Conservation (phyloP, 2,329 filamentous ascomycete species). For the Epicoccum nigrum region DNA sequence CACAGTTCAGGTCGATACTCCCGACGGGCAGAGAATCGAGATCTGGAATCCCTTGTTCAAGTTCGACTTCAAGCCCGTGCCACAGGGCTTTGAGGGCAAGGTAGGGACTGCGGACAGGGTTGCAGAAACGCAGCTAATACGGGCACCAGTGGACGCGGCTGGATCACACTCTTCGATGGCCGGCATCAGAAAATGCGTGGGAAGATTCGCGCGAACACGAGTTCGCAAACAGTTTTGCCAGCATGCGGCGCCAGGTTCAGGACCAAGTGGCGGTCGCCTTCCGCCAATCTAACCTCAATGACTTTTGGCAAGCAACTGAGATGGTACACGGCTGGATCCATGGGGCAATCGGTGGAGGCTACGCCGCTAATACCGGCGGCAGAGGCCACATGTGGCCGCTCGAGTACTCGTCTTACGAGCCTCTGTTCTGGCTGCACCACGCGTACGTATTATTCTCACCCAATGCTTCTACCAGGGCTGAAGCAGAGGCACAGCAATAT, state of each 20-base stretch:
- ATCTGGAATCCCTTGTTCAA: conserved; percentile 40
- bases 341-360: conserved; percentile 54
- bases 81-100: conserved; percentile 33
- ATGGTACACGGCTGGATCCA: conserved; percentile 39
- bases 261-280: conserved; percentile 25
- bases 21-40: conserved; percentile 18
- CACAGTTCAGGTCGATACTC: conserved; percentile 22
- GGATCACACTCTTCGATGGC: conserved; percentile 42
- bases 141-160: conserved; percentile 28
- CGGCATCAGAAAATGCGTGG: conserved; percentile 23
- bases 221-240: conserved; percentile 18
- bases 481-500: conserved; percentile 31
- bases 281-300: conserved; percentile 17
- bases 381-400: conserved; percentile 75
- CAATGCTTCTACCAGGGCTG: not conserved
- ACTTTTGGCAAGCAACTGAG: conserved; percentile 46
- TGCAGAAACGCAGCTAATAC: not conserved
- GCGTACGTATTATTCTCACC: conserved; percentile 38
- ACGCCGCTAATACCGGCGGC: conserved; percentile 6
- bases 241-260: conserved; percentile 9
- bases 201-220: conserved; percentile 27
- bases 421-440: conserved; percentile 57
- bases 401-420: conserved; percentile 76
- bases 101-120: conserved; percentile 3
- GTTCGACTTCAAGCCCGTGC: conserved; percentile 36